Evolutionary conservation across 495 filamentous ascomycete genomes (phyloP).

Genomic region (Aspergillus sclerotiicarbonarius): DNA sequence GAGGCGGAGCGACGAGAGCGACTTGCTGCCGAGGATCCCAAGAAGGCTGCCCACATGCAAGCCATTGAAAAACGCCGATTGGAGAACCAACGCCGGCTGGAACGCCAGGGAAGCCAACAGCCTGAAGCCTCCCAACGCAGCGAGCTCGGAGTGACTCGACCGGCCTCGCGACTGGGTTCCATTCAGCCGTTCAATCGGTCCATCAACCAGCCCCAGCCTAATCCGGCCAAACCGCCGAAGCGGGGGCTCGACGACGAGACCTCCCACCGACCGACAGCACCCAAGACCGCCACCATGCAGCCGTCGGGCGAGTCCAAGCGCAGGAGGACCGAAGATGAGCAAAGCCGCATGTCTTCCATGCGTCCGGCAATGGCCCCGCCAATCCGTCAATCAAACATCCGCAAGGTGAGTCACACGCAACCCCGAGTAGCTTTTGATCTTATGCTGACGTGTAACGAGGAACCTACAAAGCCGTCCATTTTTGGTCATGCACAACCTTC

Average conservation of each 20-base stretch:
- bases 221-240: slow-evolving; percentile 66
- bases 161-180: slow-evolving; percentile 55
- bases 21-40: slow-evolving; percentile 51
- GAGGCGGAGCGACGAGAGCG: slow-evolving; percentile 50
- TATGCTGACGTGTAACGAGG: slow-evolving; percentile 43
- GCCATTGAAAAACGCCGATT: slow-evolving; percentile 62
- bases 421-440: not conserved
- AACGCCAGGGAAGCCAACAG: slow-evolving; percentile 52
- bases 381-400: slow-evolving; percentile 75
- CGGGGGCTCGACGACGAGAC: slow-evolving; percentile 55
- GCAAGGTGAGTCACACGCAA: slow-evolving; percentile 21
- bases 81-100: slow-evolving; percentile 63
- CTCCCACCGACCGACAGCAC: slow-evolving; percentile 40
- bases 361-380: slow-evolving; percentile 73
- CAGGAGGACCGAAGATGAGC: slow-evolving; percentile 58
- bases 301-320: slow-evolving; percentile 54
- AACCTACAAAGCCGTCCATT: slow-evolving; percentile 58
- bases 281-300: slow-evolving; percentile 43
- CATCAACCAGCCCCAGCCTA: slow-evolving; percentile 52
- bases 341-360: slow-evolving; percentile 39
- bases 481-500: slow-evolving; percentile 60
- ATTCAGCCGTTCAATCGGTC: slow-evolving; percentile 48
- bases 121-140: slow-evolving; percentile 40
- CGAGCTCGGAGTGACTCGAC: slow-evolving; percentile 51
- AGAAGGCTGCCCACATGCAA: slow-evolving; percentile 68